Evolutionary conservation across 495 filamentous ascomycete genomes (phyloP), one percentile per base, ranked within the genome.

Genomic region (Cryomyces antarcticus): DNA sequence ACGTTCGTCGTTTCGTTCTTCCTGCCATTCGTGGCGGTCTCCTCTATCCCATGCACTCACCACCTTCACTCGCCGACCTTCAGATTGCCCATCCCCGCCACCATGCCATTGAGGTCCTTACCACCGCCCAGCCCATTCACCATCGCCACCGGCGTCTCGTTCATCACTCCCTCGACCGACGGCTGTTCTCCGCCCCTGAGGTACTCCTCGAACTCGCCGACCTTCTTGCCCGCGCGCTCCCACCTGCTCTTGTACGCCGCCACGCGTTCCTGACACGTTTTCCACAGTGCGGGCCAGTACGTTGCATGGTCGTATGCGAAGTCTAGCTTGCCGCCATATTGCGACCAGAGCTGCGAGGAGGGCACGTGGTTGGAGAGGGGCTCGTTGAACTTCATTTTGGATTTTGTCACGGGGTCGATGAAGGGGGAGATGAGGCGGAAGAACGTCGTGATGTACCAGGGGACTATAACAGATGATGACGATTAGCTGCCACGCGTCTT

Each of bases 341-440:
- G 63, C 46, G 70, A 73, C 74, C 85, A 75, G 34, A 97, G 70
- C 43, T 94, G 85, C 49, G 71, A 62, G 5, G 73, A 54, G 5
- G 85, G 86, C 7, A 96, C 79, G 51, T 82, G 77, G 38, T 78
- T 61, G 46, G 66, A 62, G 61, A 89, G 69, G 51, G 93, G 79
- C 52, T 92, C 81, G 61, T 94, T 93, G 68, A 94, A 96, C 55
- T 82, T 84, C 54, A 97, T 72, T 66, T 97, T 97, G 49, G 89
- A 72, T 11, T 77, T 73, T 11, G 89, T 97, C 46, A 78, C 47
- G 6, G 89, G 89, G 62, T 97, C 89, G 57, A 97, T 93, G 59
- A 96, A 96, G 28, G 88, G 86, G 13, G 73, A 82, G 62, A 97
- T 86, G 46, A 93, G 61, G 62, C 92, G 94, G 70, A 94, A 92